A percentile compares a stretch with the other conserved stretches of the same genome.
Conservation (phyloP, 176 grass and related monocot genomes). For the Zea luxurians region DNA sequence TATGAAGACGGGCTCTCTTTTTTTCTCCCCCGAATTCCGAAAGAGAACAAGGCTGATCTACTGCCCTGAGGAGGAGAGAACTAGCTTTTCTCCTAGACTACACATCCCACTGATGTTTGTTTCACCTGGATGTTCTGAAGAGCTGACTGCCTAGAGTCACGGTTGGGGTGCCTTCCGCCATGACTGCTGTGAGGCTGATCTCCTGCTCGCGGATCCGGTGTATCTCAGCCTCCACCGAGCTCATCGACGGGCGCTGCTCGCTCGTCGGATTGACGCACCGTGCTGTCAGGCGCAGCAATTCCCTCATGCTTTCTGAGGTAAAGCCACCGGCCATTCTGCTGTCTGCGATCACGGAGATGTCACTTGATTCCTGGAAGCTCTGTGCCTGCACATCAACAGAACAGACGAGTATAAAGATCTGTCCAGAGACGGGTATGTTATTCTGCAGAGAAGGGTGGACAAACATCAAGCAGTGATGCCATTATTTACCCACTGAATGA, state of each 20-base stretch:
- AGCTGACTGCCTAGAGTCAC: constrained; percentile 96
- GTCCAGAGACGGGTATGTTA: not conserved
- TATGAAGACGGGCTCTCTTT: constrained; percentile 28
- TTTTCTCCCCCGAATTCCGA: not conserved
- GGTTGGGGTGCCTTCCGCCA: constrained; percentile 61
- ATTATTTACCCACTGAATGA: constrained; percentile 69
- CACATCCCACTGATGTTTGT: constrained; percentile 31
- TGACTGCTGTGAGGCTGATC: constrained; percentile 68
- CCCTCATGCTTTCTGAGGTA: constrained; percentile 70
- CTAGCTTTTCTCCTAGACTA: constrained; percentile 30
- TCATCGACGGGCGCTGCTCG: constrained; percentile 72
- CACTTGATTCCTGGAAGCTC: constrained; percentile 59
- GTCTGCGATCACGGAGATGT: constrained; percentile 51
- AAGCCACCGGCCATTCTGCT: constrained; percentile 62
- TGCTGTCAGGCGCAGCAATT: constrained; percentile 64
- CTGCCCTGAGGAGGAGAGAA: constrained; percentile 20
- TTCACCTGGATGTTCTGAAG: constrained; percentile 67
- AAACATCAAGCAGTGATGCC: not conserved
- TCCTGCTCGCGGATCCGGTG: constrained; percentile 74
- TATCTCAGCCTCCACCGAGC: constrained; percentile 71
- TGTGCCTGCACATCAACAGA: constrained; percentile 51
- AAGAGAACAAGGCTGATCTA: constrained; percentile 42
- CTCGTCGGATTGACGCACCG: constrained; percentile 61
- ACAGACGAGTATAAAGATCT: constrained; percentile 3
- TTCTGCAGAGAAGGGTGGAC: not conserved